Percentiles rank a stretch among this genome's conserved stretches.
These are phyloP conservation scores for Diaporthe vaccinii DNA, from an alignment of 2,329 filamentous ascomycete species.

Conservation along the genomic window DNA sequence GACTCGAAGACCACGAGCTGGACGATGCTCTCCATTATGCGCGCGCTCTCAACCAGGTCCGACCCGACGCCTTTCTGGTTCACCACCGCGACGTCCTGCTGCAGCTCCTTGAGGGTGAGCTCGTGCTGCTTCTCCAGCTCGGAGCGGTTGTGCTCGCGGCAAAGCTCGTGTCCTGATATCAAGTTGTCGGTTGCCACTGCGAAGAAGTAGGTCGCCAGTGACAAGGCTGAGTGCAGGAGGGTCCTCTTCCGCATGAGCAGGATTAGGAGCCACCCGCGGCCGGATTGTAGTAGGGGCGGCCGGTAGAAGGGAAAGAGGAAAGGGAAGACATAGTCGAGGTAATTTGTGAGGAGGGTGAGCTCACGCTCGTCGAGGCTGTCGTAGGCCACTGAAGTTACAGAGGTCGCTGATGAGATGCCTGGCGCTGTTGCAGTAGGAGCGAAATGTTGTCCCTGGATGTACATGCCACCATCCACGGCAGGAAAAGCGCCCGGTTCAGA, in stretches of 20 bases:
- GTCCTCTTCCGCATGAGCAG: constrained; percentile 45
- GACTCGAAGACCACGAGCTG: constrained; percentile 59
- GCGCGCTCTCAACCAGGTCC: constrained; percentile 46
- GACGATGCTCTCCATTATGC: constrained; percentile 55
- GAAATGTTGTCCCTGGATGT: constrained; percentile 5
- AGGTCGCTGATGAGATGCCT: not conserved
- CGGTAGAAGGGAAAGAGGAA: constrained; percentile 48
- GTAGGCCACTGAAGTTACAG: not conserved
- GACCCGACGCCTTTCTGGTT: constrained; percentile 45
- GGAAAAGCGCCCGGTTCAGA: not conserved
- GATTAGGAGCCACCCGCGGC: constrained; percentile 35
- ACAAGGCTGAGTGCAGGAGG: constrained; percentile 43
- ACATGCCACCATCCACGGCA: not conserved
- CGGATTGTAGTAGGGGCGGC: constrained; percentile 43
- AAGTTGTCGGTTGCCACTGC: constrained; percentile 39
- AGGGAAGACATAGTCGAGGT: constrained; percentile 45
- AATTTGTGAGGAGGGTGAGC: constrained; percentile 44
- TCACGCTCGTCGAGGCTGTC: constrained; percentile 21
- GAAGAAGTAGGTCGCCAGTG: constrained; percentile 45
- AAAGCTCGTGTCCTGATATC: constrained; percentile 4
- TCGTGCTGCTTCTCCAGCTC: constrained; percentile 50
- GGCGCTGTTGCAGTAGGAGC: not conserved
- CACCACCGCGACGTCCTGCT: constrained; percentile 43
- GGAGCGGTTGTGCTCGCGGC: constrained; percentile 40
- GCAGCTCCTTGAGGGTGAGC: constrained; percentile 42